Conservation (phyloP, 208 protist genomes). For the Plasmodiophora brassicae region DNA sequence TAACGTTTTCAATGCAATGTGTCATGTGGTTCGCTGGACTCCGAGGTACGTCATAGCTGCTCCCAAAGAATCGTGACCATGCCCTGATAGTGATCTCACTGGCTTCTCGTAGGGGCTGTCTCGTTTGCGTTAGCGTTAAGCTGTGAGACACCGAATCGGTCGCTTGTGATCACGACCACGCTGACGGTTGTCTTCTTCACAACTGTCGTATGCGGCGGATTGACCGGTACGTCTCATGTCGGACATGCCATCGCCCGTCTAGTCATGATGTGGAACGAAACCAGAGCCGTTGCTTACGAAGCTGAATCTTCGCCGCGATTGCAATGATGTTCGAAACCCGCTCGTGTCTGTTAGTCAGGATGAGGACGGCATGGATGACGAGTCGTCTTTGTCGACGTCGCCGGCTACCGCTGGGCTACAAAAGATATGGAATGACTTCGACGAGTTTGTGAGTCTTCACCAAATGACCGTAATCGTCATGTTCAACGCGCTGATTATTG, state of each 20-base stretch:
- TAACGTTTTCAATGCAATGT: constrained; percentile 31
- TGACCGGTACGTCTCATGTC: neutral
- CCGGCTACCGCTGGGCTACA: neutral
- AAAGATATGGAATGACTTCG: neutral
- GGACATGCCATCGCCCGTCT: neutral
- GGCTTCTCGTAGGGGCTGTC: no score
- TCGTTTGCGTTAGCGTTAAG: constrained; percentile 38
- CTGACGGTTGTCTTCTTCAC: constrained; percentile 32
- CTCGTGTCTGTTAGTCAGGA: neutral
- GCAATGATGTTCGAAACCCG: constrained; percentile 17
- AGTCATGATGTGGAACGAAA: neutral
- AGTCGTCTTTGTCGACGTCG: neutral
- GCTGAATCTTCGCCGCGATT: neutral
- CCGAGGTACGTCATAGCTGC: constrained; percentile 22
- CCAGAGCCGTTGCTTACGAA: constrained; percentile 8
- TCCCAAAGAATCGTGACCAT: no score
- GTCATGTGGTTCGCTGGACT: constrained; percentile 41
- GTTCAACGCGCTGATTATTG: neutral
- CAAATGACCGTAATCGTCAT: neutral
- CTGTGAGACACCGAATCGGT: neutral
- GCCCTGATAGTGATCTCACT: no score
- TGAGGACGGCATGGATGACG: neutral
- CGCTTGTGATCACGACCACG: constrained; percentile 6
- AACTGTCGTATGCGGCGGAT: constrained; percentile 19
- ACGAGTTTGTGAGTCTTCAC: neutral